Base-by-base conservation (phyloP, 2,329 filamentous ascomycete genomes). In the Exophiala alcalophila region DNA sequence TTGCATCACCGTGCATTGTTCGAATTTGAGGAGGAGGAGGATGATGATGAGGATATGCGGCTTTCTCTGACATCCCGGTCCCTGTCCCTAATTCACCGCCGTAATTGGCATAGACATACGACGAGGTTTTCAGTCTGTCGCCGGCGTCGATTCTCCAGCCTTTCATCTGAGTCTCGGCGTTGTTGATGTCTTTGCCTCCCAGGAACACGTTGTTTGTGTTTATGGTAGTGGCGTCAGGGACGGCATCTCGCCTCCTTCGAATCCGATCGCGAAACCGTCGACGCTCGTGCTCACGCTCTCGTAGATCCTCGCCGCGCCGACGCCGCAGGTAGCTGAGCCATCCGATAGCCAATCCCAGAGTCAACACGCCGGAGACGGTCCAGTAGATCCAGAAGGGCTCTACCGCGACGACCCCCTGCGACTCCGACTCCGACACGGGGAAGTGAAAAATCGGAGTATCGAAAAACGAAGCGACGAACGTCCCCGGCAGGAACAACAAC, bases 361-460 rank as follows among this genome's bases (percentile, higher is more conserved):
- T 51, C 30, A 47, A 40, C n/a, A 44, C 19, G 3, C 38, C 38
- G 24, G 36, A 38, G n/a, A 44, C 33, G 7, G 36, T 37, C 47
- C 42, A 50, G 19, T 42, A 49, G 26, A 50, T 50, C 39, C 43
- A 44, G 20, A 52, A 50, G 4, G 47, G 46, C 15, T 29, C 16
- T 8, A 14, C n/a, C 3, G 38, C 23, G n/a, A 54, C 49, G 26
- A 54, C 37, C 15, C 40, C 26, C 20, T 31, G 15, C 5, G 39
- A 15, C 4, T 36, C 26, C 4, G 25, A 5, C 5, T 23, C 4
- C 3, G 43, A 31, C 7, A 39, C 16, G 2, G 25, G 26, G 23
- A 44, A 54, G 24, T 54, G 40, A 40, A 54, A 54, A 9, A 54
- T 54, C 5, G 51, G 49, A n/a, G 51, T 50, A 12, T 49, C 45